phyloP scores from a whole-genome alignment of 75 land plant species.

The Pinus taeda region DNA sequence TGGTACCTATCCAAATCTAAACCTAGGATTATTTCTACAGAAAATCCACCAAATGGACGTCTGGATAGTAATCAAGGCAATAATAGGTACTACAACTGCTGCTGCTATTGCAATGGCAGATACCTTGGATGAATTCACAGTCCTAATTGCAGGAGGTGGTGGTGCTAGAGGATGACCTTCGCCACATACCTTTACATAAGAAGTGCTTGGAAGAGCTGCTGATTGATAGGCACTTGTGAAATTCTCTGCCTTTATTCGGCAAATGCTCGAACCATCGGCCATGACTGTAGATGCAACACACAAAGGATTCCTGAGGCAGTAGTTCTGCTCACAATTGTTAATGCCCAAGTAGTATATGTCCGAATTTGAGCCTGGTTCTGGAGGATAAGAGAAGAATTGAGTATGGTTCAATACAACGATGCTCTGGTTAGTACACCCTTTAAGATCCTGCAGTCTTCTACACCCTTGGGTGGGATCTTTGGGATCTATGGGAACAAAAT shows the following conservation, averaged over 20 bases:
- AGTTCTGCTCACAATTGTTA: conserved; percentile 31
- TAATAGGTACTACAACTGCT: conserved; percentile 7
- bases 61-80: conserved; percentile 21
- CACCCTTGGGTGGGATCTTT: conserved; percentile 41
- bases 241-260: conserved; percentile 30
- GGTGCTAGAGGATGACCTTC: conserved; percentile 24
- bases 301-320: conserved; percentile 19
- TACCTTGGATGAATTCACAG: not conserved
- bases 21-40: conserved; percentile 37
- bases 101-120: not conserved
- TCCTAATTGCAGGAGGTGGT: not conserved
- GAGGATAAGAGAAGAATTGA: conserved; percentile 44
- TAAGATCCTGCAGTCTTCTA: conserved; percentile 24
- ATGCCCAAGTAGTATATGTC: conserved; percentile 18
- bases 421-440: conserved; percentile 26
- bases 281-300: conserved; percentile 61
- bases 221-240: conserved; percentile 56
- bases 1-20: conserved; percentile 20
- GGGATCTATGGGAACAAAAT: conserved; percentile 33
- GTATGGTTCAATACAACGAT: conserved; percentile 45
- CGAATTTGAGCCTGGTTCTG: conserved; percentile 11
- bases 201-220: conserved; percentile 44
- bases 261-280: conserved; percentile 59
- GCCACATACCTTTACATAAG: conserved; percentile 66
- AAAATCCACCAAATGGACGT: conserved; percentile 33